Conservation (phyloP, 257 asterid genomes). For the Nicotiana obtusifolia region DNA sequence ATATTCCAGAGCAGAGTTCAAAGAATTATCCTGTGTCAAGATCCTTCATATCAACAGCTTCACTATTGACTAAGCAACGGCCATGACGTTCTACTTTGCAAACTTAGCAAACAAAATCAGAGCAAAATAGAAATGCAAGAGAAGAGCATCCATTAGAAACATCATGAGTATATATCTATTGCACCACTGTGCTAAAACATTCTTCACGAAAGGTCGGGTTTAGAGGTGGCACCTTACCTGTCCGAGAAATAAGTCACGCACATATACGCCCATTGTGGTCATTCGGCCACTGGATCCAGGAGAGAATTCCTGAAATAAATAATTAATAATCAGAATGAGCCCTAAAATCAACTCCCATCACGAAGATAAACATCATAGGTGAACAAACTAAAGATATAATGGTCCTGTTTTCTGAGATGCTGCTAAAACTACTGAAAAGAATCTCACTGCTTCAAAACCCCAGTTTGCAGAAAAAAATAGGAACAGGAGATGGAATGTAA, state of each 20-base stretch:
- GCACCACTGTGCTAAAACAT: neutral
- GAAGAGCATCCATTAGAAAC: neutral
- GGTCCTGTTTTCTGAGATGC: neutral
- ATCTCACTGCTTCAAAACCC: neutral
- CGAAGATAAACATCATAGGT: constrained; percentile 10
- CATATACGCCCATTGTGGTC: constrained; percentile 92
- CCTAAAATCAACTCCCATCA: neutral
- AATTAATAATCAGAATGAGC: constrained; percentile 12
- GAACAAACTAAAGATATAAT: neutral
- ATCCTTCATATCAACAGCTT: neutral
- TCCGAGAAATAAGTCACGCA: constrained; percentile 93
- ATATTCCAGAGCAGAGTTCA: neutral
- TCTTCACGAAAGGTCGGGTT: constrained; percentile 3
- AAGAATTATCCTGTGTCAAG: neutral
- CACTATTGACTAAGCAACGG: neutral
- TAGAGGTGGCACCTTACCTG: constrained; percentile 56
- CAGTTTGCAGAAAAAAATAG: neutral
- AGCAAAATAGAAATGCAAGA: neutral
- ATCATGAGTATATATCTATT: neutral
- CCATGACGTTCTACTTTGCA: neutral
- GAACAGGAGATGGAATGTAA: neutral
- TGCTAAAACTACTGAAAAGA: neutral
- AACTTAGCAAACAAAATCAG: neutral
- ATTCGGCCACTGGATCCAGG: constrained; percentile 85
- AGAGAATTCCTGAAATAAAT: constrained; percentile 67